Percentiles rank a stretch among this genome's conserved stretches.
phyloP scores from a whole-genome alignment of 2,329 filamentous ascomycete species.

The Hypoxylon sp. region DNA sequence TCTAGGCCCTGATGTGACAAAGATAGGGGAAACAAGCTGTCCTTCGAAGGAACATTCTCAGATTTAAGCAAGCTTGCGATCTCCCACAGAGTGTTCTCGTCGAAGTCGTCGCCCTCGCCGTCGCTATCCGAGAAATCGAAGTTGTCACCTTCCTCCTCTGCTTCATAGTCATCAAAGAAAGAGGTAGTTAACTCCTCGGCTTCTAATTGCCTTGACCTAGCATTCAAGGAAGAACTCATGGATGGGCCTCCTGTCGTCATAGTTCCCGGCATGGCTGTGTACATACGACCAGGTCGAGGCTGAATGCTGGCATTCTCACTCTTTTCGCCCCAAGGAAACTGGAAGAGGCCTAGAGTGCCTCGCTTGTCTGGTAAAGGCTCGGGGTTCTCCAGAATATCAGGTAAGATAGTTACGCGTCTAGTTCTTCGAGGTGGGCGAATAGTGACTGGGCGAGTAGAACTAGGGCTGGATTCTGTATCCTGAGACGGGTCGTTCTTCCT shows the following conservation, averaged over 20 bases:
- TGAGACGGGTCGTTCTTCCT: slow-evolving; percentile 36
- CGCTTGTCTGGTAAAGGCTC: slow-evolving; percentile 69
- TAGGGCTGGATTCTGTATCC: slow-evolving; percentile 41
- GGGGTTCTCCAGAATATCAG: slow-evolving; percentile 73
- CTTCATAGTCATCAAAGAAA: slow-evolving; percentile 71
- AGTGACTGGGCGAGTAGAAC: slow-evolving; percentile 59
- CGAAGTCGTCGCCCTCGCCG: slow-evolving; percentile 65
- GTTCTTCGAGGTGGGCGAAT: slow-evolving; percentile 67
- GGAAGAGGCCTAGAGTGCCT: slow-evolving; percentile 72
- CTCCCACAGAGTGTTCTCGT: slow-evolving; percentile 73
- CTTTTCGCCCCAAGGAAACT: slow-evolving; percentile 74
- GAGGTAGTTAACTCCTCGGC: slow-evolving; percentile 61
- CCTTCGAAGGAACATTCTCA: slow-evolving; percentile 63
- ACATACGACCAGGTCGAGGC: slow-evolving; percentile 53
- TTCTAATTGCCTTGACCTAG: slow-evolving; percentile 55
- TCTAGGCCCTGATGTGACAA: slow-evolving; percentile 39
- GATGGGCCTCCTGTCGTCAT: slow-evolving; percentile 59
- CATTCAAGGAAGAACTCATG: slow-evolving; percentile 50
- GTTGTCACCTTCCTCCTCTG: slow-evolving; percentile 60
- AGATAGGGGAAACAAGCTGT: slow-evolving; percentile 62
- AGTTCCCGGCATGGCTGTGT: slow-evolving; percentile 65
- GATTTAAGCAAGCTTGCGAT: slow-evolving; percentile 70
- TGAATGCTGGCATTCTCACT: slow-evolving; percentile 67
- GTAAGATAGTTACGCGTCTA: slow-evolving; percentile 69
- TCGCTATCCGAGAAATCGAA: slow-evolving; percentile 54